Evolutionary conservation across 805 yeast genomes (phyloP).

Genomic region (Saitoella complicata): DNA sequence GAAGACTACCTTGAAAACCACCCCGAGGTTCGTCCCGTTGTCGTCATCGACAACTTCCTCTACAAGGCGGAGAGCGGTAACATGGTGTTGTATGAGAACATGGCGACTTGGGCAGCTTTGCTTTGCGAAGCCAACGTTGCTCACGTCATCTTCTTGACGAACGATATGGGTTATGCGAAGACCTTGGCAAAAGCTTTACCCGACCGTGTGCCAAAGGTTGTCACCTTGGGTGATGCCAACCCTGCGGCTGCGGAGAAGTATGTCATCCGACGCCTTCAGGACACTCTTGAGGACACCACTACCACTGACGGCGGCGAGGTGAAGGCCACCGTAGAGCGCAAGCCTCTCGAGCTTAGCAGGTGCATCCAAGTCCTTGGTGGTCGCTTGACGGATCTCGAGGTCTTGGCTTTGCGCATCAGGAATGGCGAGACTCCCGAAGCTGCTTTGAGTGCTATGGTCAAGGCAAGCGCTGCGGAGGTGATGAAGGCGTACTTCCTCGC

Average conservation of each 20-base stretch:
- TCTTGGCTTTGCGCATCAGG: slow-evolving; percentile 70
- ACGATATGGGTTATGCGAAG: slow-evolving; percentile 64
- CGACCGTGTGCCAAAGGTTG: slow-evolving; percentile 64
- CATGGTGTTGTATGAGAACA: slow-evolving; percentile 49
- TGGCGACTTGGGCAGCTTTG: slow-evolving; percentile 81
- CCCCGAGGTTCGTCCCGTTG: slow-evolving; percentile 72
- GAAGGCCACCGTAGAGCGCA: neutral
- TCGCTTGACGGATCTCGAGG: slow-evolving; percentile 82
- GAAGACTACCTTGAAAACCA: slow-evolving; percentile 73
- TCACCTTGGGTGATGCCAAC: slow-evolving; percentile 70
- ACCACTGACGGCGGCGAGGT: slow-evolving; percentile 18
- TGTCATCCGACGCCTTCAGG: slow-evolving; percentile 33
- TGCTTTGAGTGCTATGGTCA: slow-evolving; percentile 65
- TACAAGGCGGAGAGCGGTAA: slow-evolving; percentile 41
- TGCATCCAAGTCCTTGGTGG: slow-evolving; percentile 76
- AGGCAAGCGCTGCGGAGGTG: slow-evolving; percentile 75
- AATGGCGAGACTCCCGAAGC: slow-evolving; percentile 70
- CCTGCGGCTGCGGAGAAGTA: slow-evolving; percentile 51
- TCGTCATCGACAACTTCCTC: slow-evolving; percentile 62
- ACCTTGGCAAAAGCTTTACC: slow-evolving; percentile 57
- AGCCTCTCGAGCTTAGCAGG: slow-evolving; percentile 29
- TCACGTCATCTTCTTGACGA: slow-evolving; percentile 76
- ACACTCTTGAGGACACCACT: slow-evolving; percentile 18
- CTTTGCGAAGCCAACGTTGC: slow-evolving; percentile 66
- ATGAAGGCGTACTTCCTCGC: slow-evolving; percentile 51